A percentile compares a stretch with the other conserved stretches of the same genome.
Evolutionary conservation across 805 yeast species (phyloP).

Genomic region (Monosporozyma siamensis): DNA sequence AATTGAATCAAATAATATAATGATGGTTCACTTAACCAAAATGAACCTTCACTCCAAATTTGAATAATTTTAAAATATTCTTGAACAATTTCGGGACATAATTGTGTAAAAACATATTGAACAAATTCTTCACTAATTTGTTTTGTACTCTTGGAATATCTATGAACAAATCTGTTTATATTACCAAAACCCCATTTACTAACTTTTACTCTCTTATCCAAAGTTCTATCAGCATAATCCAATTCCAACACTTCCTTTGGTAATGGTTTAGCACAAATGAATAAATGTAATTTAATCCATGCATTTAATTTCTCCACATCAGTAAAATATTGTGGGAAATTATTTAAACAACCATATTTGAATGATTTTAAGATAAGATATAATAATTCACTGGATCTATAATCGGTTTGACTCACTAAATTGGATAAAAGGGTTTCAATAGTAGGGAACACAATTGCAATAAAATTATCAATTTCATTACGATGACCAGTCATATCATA

Average conservation of each 20-base stretch:
- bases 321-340: slow-evolving; percentile 45
- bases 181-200: slow-evolving; percentile 89
- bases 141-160: slow-evolving; percentile 45
- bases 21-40: slow-evolving; percentile 60
- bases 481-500: slow-evolving; percentile 44
- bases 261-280: slow-evolving; percentile 44
- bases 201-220: slow-evolving; percentile 50
- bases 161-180: slow-evolving; percentile 55
- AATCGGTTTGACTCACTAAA: slow-evolving; percentile 26
- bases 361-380: slow-evolving; percentile 57
- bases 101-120: slow-evolving; percentile 41
- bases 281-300: slow-evolving; percentile 64
- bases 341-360: slow-evolving; percentile 52
- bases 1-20: slow-evolving; percentile 60
- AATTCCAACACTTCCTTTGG: slow-evolving; percentile 43
- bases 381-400: slow-evolving; percentile 38
- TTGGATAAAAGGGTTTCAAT: slow-evolving; percentile 43
- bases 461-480: slow-evolving; percentile 39
- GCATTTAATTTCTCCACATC: slow-evolving; percentile 33
- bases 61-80: slow-evolving; percentile 46
- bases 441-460: slow-evolving; percentile 44
- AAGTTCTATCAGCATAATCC: slow-evolving; percentile 39
- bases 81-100: slow-evolving; percentile 62
- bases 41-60: slow-evolving; percentile 30
- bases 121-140: slow-evolving; percentile 42